Percentiles rank a stretch among this genome's conserved stretches.
phyloP scores from a whole-genome alignment of 768 basidiomycete species.

The Leccinum disarticulatum region DNA sequence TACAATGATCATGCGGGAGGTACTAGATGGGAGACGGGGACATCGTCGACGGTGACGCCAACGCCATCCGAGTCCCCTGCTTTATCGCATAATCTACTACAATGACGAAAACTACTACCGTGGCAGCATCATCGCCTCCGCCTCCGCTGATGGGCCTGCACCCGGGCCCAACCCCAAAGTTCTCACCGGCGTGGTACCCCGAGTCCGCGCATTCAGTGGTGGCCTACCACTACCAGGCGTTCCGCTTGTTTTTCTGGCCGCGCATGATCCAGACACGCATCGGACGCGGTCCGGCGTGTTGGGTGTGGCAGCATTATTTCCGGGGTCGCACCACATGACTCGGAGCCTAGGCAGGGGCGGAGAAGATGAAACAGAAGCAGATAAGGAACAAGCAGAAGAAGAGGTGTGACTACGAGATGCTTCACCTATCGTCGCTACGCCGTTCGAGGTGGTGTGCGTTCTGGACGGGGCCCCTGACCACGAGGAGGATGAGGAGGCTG shows the following conservation, averaged over 20 bases:
- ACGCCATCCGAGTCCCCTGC: slow-evolving; percentile 13
- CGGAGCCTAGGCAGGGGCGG: neutral
- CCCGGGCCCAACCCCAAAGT: slow-evolving; percentile 66
- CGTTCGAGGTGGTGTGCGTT: slow-evolving; percentile 72
- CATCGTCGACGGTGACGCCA: slow-evolving; percentile 4
- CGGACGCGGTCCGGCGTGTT: slow-evolving; percentile 62
- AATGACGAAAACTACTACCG: neutral
- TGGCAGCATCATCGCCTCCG: neutral
- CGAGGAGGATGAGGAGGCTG: slow-evolving; percentile 33
- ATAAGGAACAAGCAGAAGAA: slow-evolving; percentile 15
- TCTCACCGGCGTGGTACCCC: slow-evolving; percentile 68
- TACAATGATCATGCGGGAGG: slow-evolving; percentile 21
- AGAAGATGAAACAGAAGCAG: neutral
- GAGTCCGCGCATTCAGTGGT: slow-evolving; percentile 82
- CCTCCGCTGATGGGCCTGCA: slow-evolving; percentile 14
- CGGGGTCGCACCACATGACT: slow-evolving; percentile 29
- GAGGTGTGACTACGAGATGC: slow-evolving; percentile 57
- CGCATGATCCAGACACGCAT: slow-evolving; percentile 60
- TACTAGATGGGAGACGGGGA: slow-evolving; percentile 13
- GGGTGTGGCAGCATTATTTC: slow-evolving; percentile 77
- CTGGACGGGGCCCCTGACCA: slow-evolving; percentile 39
- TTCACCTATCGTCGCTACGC: slow-evolving; percentile 63
- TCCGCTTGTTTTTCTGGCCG: slow-evolving; percentile 63
- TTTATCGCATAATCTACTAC: neutral
- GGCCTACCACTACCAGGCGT: slow-evolving; percentile 66